Conservation (phyloP, 2,329 filamentous ascomycete genomes). For the Achaetomium macrosporum region DNA sequence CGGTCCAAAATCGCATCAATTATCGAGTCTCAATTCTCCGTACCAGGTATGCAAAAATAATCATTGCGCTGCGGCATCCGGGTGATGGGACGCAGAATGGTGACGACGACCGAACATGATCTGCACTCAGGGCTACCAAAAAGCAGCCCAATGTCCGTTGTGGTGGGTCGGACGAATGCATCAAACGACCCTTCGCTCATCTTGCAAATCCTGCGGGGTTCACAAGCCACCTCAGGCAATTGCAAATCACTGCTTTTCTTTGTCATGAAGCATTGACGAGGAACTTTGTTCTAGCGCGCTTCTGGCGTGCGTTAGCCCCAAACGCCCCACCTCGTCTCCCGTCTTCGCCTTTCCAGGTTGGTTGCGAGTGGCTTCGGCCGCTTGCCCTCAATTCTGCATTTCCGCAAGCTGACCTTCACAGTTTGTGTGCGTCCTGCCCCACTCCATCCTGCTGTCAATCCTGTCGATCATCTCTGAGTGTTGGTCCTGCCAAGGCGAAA, state of each 20-base stretch:
- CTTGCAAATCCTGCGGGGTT: conserved; percentile 5
- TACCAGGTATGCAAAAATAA: too few species aligned
- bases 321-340: neutral
- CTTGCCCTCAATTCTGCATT: neutral
- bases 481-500: neutral
- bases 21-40: too few species aligned
- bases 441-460: neutral
- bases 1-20: too few species aligned
- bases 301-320: conserved; percentile 17
- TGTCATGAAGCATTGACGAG: neutral
- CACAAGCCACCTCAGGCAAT: neutral
- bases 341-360: conserved; percentile 1
- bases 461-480: conserved; percentile 1
- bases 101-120: conserved; percentile 10
- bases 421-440: neutral
- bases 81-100: neutral
- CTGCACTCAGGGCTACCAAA: conserved; percentile 12
- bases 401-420: neutral
- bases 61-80: neutral
- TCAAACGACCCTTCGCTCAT: neutral
- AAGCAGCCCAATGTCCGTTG: conserved; percentile 16
- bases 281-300: conserved; percentile 21
- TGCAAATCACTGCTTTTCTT: neutral
- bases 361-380: neutral
- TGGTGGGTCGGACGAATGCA: conserved; percentile 9